Evolutionary conservation across 2,329 filamentous ascomycete genomes (phyloP).

Genomic region (Penicillium sp.): DNA sequence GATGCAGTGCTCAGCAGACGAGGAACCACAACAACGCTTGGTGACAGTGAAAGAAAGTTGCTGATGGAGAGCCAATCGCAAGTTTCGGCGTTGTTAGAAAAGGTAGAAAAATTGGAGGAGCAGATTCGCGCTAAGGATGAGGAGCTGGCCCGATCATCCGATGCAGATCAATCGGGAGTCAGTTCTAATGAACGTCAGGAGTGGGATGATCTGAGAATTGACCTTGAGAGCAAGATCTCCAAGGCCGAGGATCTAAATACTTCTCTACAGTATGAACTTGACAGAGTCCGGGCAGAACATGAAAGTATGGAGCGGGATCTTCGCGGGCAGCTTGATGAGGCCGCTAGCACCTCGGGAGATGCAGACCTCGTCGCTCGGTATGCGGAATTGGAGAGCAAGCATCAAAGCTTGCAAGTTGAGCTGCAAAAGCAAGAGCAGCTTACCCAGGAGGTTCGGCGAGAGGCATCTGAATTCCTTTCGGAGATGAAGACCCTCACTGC

Average conservation of each 20-base stretch:
- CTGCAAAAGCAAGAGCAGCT: conserved; percentile 73
- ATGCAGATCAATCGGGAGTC: conserved; percentile 52
- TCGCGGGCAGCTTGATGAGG: conserved; percentile 58
- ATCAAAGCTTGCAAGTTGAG: conserved; percentile 65
- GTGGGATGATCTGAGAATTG: conserved; percentile 62
- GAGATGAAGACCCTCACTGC: conserved; percentile 88
- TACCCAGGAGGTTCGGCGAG: conserved; percentile 80
- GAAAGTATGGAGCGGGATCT: conserved; percentile 62
- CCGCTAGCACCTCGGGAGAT: conserved; percentile 39
- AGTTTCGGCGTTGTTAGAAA: conserved; percentile 70
- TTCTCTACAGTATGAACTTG: conserved; percentile 75
- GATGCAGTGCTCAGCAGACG: conserved; percentile 50
- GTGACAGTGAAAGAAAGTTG: conserved; percentile 65
- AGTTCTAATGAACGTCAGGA: conserved; percentile 66
- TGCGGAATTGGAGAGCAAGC: conserved; percentile 55
- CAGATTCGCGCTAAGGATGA: conserved; percentile 68
- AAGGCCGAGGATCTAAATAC: conserved; percentile 75
- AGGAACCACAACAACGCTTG: conserved; percentile 50
- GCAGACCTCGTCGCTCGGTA: conserved; percentile 61
- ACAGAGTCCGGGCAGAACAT: conserved; percentile 68
- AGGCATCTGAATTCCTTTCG: conserved; percentile 76
- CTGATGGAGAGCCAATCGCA: conserved; percentile 79
- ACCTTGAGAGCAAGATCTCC: conserved; percentile 70
- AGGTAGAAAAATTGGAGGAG: conserved; percentile 68
- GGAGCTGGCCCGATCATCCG: conserved; percentile 61